These are phyloP conservation scores for Pseudoturritis turrita DNA, from an alignment of 345 rosid genomes.

Conservation along the genomic window DNA sequence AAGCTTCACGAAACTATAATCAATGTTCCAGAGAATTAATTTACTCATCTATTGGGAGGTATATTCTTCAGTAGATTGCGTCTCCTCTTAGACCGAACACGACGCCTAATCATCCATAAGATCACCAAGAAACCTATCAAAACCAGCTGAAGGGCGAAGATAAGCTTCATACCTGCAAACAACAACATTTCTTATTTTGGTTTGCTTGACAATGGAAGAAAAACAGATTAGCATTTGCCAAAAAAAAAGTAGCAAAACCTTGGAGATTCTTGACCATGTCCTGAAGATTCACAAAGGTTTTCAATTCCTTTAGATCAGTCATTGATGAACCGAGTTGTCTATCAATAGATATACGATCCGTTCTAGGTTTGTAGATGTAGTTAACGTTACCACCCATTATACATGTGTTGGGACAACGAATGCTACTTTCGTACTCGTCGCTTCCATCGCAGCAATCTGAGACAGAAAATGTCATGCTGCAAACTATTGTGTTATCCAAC, in stretches of 20 bases:
- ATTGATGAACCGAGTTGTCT: slow-evolving; percentile 7
- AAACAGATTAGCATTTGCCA: slow-evolving; percentile 28
- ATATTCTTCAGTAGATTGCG: slow-evolving; percentile 1
- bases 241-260: slow-evolving; percentile 31
- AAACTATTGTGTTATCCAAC: not conserved
- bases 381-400: slow-evolving; percentile 54
- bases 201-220: not conserved
- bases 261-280: slow-evolving; percentile 27
- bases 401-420: slow-evolving; percentile 33
- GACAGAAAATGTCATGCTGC: not conserved
- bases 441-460: slow-evolving; percentile 40
- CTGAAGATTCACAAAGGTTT: not conserved
- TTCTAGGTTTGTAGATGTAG: slow-evolving; percentile 53
- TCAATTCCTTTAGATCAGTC: slow-evolving; percentile 25
- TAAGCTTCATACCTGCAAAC: slow-evolving; percentile 50
- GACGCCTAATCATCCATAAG: slow-evolving; percentile 19
- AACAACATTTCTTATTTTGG: not conserved
- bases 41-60: slow-evolving; percentile 4
- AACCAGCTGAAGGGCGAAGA: slow-evolving; percentile 21
- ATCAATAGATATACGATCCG: slow-evolving; percentile 16
- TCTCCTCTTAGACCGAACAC: slow-evolving; percentile 28
- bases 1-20: not conserved
- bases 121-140: slow-evolving; percentile 23
- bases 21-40: not conserved
- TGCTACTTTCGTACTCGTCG: slow-evolving; percentile 28